Evolutionary conservation across 2,329 filamentous ascomycete genomes (phyloP), one percentile per base, ranked within the genome.

Genomic region (Colletotrichum sp.): DNA sequence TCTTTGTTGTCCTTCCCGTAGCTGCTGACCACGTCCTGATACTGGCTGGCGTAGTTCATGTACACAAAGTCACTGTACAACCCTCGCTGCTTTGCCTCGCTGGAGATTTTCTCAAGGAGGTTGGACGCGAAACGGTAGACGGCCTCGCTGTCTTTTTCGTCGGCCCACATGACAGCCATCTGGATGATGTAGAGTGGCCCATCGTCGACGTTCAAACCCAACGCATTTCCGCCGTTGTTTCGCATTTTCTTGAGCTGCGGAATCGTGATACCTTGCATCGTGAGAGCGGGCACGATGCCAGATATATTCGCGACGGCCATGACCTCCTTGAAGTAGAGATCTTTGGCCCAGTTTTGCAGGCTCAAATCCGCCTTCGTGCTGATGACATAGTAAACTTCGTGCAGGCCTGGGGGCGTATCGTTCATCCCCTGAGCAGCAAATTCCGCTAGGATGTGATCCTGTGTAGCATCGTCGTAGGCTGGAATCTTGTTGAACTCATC

Each of bases 11-110:
- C 81, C 9, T 79, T 65, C 0, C 87, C 85, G 72, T 88, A 89
- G 6, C 84, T 79, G 26, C 75, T 72, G 65, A 88, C 80, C 2
- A 85, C 84, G 34, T 85, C 80, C 79, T 89, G 86, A n/a, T 80
- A 82, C 44, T 78, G 72, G 30, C 82, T 81, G 3, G 86, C 87
- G 76, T 89, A 88, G 79, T 89, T 88, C 78, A 88, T 83, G 78
- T 88, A 88, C 24, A 80, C 49, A 34, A 78, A 82, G 24, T 79
- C 79, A 44, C 70, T 78, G 24, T 76, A 36, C 8, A 66, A 16
- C 6, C 78, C 80, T 10, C 65, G 71, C 39, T 28, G 24, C 66
- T 76, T 64, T 30, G 76, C 68, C 9, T 68, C 71, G 6, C 77
- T 77, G 21, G 78, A 72, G 49, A 81, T 71, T 28, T 60, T 76